A percentile compares a stretch with the other conserved stretches of the same genome.
phyloP scores from a whole-genome alignment of 495 filamentous ascomycete genomes.

The Ramalina intermedia region DNA sequence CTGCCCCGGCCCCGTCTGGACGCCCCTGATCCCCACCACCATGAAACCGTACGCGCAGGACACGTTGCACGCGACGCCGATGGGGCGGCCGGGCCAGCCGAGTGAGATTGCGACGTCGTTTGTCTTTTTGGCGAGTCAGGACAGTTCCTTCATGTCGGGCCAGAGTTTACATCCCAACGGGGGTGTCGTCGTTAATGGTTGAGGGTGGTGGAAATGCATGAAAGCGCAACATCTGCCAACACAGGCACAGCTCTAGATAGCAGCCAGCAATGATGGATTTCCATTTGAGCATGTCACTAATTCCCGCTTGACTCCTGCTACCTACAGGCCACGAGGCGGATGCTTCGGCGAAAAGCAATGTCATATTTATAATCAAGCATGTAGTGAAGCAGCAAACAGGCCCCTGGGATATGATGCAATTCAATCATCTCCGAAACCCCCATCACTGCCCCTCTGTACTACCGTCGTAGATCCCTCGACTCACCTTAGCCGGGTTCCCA shows the following conservation, averaged over 20 bases:
- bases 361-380: too few species aligned
- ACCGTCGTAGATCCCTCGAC: conserved; percentile 34
- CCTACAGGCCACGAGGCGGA: too few species aligned
- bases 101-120: conserved; percentile 72
- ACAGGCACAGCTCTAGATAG: neutral
- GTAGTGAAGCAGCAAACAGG: too few species aligned
- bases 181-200: conserved; percentile 47
- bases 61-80: conserved; percentile 54
- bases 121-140: conserved; percentile 66
- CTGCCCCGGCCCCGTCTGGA: conserved; percentile 76
- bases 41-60: conserved; percentile 59
- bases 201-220: neutral
- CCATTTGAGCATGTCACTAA: too few species aligned
- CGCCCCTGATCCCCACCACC: conserved; percentile 64
- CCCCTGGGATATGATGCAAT: too few species aligned
- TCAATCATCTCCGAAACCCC: too few species aligned
- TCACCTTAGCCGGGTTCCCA: conserved; percentile 48
- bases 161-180: conserved; percentile 57
- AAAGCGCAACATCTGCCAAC: neutral
- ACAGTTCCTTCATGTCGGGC: conserved; percentile 53
- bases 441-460: conserved; percentile 11
- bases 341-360: too few species aligned
- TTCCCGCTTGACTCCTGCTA: too few species aligned
- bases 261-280: neutral
- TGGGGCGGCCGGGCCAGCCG: conserved; percentile 66